Percentiles rank a stretch among this genome's conserved stretches.
These are phyloP conservation scores for Erodium trifolium DNA, from an alignment of 441 rosid species.

Conservation along the genomic window DNA sequence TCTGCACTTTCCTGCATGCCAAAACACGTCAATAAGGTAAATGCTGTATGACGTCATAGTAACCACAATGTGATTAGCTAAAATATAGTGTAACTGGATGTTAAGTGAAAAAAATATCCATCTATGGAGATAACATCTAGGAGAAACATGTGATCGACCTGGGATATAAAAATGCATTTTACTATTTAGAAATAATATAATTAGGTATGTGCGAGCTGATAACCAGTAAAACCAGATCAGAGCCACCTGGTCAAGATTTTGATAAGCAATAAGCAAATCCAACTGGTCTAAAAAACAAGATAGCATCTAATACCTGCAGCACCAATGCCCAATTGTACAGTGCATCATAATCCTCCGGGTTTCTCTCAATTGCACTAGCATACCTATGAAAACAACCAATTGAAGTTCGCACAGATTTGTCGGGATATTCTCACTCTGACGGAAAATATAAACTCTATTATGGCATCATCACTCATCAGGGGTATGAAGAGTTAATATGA, in stretches of 20 bases:
- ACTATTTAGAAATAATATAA: background rate
- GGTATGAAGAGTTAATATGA: background rate
- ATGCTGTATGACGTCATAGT: background rate
- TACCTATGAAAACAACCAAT: constrained; percentile 45
- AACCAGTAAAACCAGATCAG: constrained; percentile 1
- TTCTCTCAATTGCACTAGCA: constrained; percentile 78
- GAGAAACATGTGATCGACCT: background rate
- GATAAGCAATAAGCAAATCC: background rate
- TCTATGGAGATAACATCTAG: no score
- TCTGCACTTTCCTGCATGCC: constrained; percentile 93
- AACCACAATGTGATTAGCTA: constrained; percentile 4
- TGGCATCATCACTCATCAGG: background rate
- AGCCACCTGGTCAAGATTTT: background rate
- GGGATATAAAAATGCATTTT: background rate
- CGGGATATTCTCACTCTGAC: constrained; percentile 5
- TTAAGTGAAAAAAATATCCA: background rate
- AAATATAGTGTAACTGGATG: background rate
- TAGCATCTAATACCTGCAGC: constrained; percentile 63
- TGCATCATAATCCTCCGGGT: constrained; percentile 94
- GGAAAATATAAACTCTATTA: background rate
- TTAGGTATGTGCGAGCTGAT: background rate
- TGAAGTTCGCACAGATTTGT: background rate
- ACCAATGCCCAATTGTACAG: constrained; percentile 97
- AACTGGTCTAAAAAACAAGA: constrained; percentile 6
- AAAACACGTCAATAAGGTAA: constrained; percentile 15